Conservation (phyloP, 1,284 basidiomycete genomes). For the Sanghuangporus sanghuang region DNA sequence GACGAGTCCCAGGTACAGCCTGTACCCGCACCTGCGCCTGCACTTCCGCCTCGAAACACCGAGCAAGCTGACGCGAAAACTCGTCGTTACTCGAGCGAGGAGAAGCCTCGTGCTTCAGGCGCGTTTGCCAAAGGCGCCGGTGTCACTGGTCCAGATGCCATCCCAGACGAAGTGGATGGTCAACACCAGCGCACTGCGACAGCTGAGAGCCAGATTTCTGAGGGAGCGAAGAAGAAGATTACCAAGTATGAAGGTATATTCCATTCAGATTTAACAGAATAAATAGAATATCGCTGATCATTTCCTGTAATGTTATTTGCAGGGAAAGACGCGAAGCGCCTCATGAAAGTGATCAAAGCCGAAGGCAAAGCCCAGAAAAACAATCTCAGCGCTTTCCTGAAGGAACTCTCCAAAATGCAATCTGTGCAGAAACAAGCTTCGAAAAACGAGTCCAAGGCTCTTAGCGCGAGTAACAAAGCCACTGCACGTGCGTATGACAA, state of each 20-base stretch:
- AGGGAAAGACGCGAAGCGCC: constrained; percentile 18
- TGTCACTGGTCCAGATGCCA: constrained; percentile 5
- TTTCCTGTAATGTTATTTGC: not conserved
- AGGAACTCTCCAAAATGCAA: constrained; percentile 18
- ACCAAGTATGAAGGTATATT: constrained; percentile 11
- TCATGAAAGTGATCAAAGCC: constrained; percentile 18
- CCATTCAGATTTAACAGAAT: not conserved
- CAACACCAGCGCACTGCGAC: constrained; percentile 14
- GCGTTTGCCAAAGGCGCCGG: constrained; percentile 14
- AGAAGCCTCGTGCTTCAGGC: not conserved
- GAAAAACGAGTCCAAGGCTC: constrained; percentile 32
- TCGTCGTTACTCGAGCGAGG: not conserved
- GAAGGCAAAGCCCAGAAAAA: constrained; percentile 17
- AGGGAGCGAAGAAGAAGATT: constrained; percentile 9
- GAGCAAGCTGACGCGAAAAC: too few relatives aligned
- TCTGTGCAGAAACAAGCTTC: constrained; percentile 18
- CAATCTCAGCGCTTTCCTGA: constrained; percentile 7
- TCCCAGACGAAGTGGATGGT: not conserved
- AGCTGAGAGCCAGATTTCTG: constrained; percentile 7
- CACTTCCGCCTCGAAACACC: too few relatives aligned
- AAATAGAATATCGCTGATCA: not conserved
- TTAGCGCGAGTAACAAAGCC: constrained; percentile 31
- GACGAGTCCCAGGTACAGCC: too few relatives aligned
- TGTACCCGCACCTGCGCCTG: too few relatives aligned
- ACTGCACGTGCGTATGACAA: constrained; percentile 34